phyloP scores from a whole-genome alignment of 768 basidiomycete species.

The Collybiopsis confluens region DNA sequence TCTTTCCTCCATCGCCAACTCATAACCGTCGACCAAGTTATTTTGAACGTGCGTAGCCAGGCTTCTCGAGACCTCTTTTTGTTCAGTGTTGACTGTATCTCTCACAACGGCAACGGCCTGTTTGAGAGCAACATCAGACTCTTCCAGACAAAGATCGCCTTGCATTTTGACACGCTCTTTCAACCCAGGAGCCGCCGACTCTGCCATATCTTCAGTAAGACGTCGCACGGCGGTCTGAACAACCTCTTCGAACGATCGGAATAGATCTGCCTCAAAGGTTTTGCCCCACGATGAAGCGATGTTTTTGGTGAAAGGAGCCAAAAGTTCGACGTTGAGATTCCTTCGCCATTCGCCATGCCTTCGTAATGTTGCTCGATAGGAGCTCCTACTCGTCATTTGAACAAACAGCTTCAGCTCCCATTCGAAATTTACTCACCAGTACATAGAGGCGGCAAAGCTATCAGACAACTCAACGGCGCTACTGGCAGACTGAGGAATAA shows the following conservation, averaged over 20 bases:
- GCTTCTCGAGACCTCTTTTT: constrained; percentile 57
- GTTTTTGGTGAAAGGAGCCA: constrained; percentile 52
- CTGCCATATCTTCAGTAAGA: constrained; percentile 48
- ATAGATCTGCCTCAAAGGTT: constrained; percentile 58
- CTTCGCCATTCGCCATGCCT: constrained; percentile 52
- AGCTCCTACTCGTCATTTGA: constrained; percentile 9
- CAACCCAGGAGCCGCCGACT: constrained; percentile 45
- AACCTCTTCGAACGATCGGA: constrained; percentile 40
- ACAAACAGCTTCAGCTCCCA: background rate
- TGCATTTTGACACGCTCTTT: constrained; percentile 49
- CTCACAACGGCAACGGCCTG: constrained; percentile 45
- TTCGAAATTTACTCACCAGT: constrained; percentile 51
- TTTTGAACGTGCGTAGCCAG: constrained; percentile 53
- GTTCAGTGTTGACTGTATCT: constrained; percentile 46
- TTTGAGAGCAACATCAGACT: constrained; percentile 44
- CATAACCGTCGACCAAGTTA: constrained; percentile 48
- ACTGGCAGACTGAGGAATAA: constrained; percentile 29
- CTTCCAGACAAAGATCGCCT: constrained; percentile 47
- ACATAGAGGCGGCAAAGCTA: constrained; percentile 48
- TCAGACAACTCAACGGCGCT: constrained; percentile 45
- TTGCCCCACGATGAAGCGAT: constrained; percentile 56
- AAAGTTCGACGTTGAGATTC: constrained; percentile 58
- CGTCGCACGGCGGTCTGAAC: constrained; percentile 33
- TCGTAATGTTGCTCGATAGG: constrained; percentile 34
- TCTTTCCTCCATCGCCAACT: constrained; percentile 48